Percentiles rank a stretch among this genome's conserved stretches.
Conservation (phyloP, 2,329 filamentous ascomycete genomes). For the Colletotrichum shisoi region DNA sequence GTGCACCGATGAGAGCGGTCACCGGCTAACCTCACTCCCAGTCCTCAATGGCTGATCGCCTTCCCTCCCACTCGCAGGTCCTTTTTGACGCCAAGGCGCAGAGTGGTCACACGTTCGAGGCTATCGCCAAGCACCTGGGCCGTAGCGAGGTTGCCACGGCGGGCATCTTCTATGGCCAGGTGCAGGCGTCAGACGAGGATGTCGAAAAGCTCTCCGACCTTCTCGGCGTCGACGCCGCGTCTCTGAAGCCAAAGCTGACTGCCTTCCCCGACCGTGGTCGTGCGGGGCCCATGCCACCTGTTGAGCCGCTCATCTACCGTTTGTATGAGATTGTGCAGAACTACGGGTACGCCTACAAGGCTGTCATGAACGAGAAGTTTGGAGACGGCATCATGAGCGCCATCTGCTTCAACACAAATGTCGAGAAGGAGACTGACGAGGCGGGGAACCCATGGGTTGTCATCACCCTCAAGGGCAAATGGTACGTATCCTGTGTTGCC, state of each 20-base stretch:
- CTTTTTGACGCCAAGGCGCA: constrained; percentile 83
- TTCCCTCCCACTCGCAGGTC: constrained; percentile 73
- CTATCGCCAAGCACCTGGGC: constrained; percentile 75
- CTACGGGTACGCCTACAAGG: constrained; percentile 96
- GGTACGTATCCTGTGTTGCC: constrained; percentile 71
- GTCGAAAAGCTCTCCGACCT: constrained; percentile 69
- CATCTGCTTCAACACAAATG: constrained; percentile 86
- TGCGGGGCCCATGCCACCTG: constrained; percentile 81
- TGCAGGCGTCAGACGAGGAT: constrained; percentile 75
- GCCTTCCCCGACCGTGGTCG: constrained; percentile 83
- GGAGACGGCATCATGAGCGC: constrained; percentile 97
- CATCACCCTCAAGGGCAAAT: constrained; percentile 84
- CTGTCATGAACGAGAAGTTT: constrained; percentile 93
- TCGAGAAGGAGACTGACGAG: constrained; percentile 92
- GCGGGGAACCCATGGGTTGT: constrained; percentile 83
- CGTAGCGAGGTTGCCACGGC: constrained; percentile 86
- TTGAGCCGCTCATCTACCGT: constrained; percentile 86
- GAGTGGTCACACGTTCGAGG: constrained; percentile 79
- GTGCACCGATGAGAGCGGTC: background rate
- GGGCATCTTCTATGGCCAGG: constrained; percentile 90
- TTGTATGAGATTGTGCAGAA: constrained; percentile 96
- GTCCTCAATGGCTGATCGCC: constrained; percentile 71
- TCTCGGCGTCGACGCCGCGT: constrained; percentile 66
- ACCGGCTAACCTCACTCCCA: constrained; percentile 48
- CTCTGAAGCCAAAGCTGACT: constrained; percentile 68